These are phyloP conservation scores for Arachis stenosperma DNA, from an alignment of 306 rosid species.

Conservation along the genomic window DNA sequence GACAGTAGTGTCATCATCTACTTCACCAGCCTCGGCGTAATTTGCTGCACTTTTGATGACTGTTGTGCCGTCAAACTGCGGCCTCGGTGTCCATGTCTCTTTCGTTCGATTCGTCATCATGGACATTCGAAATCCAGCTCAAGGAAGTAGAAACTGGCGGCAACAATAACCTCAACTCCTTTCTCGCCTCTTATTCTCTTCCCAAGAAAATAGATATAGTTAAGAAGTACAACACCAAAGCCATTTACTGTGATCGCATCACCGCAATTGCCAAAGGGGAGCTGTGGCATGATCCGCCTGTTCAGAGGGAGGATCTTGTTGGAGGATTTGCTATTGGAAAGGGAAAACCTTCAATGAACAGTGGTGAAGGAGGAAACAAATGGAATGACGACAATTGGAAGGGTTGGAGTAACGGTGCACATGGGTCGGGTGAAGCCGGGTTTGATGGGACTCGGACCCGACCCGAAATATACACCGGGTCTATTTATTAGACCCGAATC, in stretches of 20 bases:
- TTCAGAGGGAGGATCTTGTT: constrained; percentile 59
- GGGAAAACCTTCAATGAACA: constrained; percentile 61
- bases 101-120: constrained; percentile 94
- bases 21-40: too few species aligned
- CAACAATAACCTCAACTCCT: constrained; percentile 72
- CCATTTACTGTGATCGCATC: constrained; percentile 77
- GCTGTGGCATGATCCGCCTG: constrained; percentile 83
- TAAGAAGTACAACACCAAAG: constrained; percentile 76
- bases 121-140: constrained; percentile 90
- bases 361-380: background rate
- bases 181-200: constrained; percentile 66
- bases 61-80: constrained; percentile 43
- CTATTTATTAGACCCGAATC: too few species aligned
- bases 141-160: constrained; percentile 93
- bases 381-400: constrained; percentile 63
- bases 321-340: constrained; percentile 31
- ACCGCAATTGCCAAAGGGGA: constrained; percentile 83
- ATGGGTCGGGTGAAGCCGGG: too few species aligned
- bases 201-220: constrained; percentile 78
- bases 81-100: constrained; percentile 92
- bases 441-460: too few species aligned
- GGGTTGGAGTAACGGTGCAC: background rate
- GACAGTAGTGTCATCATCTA: too few species aligned
- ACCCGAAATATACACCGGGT: too few species aligned
- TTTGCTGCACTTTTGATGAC: too few species aligned